A percentile compares a stretch with the other conserved stretches of the same genome.
Evolutionary conservation across 495 filamentous ascomycete species (phyloP).

Genomic region (Staphylotrichum longicolle): DNA sequence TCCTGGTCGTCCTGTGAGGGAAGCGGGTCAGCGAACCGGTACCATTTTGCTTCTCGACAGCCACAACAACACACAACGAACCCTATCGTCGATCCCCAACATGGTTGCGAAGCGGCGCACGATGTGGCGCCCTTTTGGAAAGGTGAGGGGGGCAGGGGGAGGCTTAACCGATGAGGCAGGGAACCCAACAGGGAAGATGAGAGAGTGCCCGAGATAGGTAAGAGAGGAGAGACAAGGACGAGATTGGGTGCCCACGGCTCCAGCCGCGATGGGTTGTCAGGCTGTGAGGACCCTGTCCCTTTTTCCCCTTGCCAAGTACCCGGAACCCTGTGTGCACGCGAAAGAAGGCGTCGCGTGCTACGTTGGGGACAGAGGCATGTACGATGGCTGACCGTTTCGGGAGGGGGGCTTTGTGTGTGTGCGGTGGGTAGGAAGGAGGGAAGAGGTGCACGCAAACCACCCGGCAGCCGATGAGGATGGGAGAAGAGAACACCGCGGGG

Average conservation of each 20-base stretch:
- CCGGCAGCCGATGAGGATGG: neutral
- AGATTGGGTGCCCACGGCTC: conserved; percentile 16
- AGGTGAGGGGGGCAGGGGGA: neutral
- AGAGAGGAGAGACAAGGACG: neutral
- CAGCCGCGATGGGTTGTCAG: conserved; percentile 11
- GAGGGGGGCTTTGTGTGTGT: neutral
- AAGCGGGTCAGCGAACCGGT: conserved; percentile 17
- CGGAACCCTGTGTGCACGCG: conserved; percentile 14
- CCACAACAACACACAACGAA: conserved; percentile 19
- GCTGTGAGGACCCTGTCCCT: neutral
- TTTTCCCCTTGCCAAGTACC: conserved; percentile 9
- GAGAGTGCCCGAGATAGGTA: neutral
- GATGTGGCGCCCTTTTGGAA: neutral
- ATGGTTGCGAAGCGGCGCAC: conserved; percentile 15
- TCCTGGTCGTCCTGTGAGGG: conserved; percentile 27
- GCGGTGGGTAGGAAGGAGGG: neutral
- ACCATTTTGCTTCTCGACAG: neutral
- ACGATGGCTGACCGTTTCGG: conserved; percentile 1
- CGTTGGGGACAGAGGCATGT: neutral
- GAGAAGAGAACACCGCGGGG: conserved; percentile 3
- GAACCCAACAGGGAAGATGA: conserved; percentile 10
- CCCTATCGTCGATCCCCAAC: conserved; percentile 23
- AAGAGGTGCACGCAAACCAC: neutral
- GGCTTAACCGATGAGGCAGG: neutral
- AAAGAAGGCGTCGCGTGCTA: conserved; percentile 6